These are phyloP conservation scores for Neodidymelliopsis sp. DNA, from an alignment of 2,329 filamentous ascomycete genomes.

Conservation along the genomic window DNA sequence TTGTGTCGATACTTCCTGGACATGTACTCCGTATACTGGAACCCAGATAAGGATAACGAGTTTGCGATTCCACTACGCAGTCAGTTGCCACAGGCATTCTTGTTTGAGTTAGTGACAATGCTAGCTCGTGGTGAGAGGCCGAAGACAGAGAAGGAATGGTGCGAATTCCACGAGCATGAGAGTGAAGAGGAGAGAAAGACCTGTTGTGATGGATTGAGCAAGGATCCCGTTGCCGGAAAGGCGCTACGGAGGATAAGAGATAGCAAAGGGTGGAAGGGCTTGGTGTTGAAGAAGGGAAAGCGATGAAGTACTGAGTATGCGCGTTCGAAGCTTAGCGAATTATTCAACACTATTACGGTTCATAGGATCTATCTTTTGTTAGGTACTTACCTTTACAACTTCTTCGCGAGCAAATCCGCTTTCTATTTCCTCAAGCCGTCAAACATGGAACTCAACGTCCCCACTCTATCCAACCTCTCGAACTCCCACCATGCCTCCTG, in stretches of 20 bases:
- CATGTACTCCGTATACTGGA: constrained; percentile 49
- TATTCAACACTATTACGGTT: too few relatives aligned
- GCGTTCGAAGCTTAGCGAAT: too few relatives aligned
- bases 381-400: too few relatives aligned
- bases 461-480: not conserved
- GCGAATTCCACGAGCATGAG: constrained; percentile 48
- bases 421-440: not conserved
- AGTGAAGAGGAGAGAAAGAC: constrained; percentile 42
- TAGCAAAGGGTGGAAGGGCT: constrained; percentile 47
- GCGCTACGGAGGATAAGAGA: constrained; percentile 44
- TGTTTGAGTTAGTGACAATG: constrained; percentile 45
- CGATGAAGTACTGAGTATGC: constrained; percentile 22
- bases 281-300: constrained; percentile 48
- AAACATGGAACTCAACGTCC: not conserved
- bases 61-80: constrained; percentile 40
- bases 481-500: constrained; percentile 1
- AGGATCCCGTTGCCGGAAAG: constrained; percentile 40
- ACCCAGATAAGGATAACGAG: constrained; percentile 44
- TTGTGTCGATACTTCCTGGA: constrained; percentile 47
- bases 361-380: too few relatives aligned
- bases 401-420: not conserved
- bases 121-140: constrained; percentile 43
- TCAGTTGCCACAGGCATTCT: constrained; percentile 44
- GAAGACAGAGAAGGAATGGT: constrained; percentile 48
- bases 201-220: constrained; percentile 41